Evolutionary conservation across 2,329 filamentous ascomycete species (phyloP), one percentile per base, ranked within the genome.

Genomic region (Paracoccidioides brasiliensis): DNA sequence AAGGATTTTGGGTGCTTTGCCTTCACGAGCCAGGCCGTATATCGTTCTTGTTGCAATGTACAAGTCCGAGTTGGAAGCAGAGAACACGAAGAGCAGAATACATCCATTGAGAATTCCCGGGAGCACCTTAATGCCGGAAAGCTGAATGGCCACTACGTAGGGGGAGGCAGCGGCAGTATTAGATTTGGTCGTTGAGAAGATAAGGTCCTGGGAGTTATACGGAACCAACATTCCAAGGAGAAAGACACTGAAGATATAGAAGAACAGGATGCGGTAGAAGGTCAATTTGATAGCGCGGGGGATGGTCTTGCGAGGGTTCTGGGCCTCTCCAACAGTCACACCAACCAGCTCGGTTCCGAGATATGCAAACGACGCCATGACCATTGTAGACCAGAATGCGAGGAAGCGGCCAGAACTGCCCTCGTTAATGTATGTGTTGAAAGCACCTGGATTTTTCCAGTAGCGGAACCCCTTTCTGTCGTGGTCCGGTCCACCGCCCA

Each of bases 31-130:
- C 5, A 91, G 78, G 57, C 90, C 90, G 95, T 66, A 81, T 84
- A 91, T 71, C 0, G 86, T 90, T 35, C 87, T 80, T 2, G 84
- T 86, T 46, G 82, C 76, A 3, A 74, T 73, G 62, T 77, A 76
- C 44, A 90, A 72, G 64, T 78, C 80, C 60, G 84, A 81, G 62
- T 88, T 89, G 0, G 80, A 81, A 0, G 84, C 78, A 0, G 84
- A 88, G 70, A 81, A 84, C 0, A 83, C 85, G 0, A 83, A 85
- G 0, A 83, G 85, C 59, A 90, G 76, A 61, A 90, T 83, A 35
- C 89, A 76, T 37, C 84, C 86, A 66, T 91, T 91, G 69, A 90
- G 82, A 54, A 90, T 79, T 4, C 80, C 81, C 0, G 85, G 83
- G 2, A 90, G 78, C 5, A 78, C 82, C 4, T 74, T 76, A 57